Evolutionary conservation across 2,329 filamentous ascomycete genomes (phyloP).

Genomic region (Ascochyta rabiei): DNA sequence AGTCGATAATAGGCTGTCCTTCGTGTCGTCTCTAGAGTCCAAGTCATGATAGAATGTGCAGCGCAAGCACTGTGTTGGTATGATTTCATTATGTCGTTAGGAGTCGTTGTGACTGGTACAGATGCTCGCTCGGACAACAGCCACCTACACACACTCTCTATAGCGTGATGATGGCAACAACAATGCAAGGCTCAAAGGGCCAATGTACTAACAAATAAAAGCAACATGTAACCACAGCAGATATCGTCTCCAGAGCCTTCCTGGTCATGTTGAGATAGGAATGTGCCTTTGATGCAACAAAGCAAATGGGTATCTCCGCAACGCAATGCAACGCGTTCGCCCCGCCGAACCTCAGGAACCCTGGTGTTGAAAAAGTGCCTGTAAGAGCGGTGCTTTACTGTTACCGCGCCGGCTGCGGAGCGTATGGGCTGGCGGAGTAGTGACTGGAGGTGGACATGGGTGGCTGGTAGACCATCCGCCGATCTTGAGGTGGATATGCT

Average conservation of each 20-base stretch:
- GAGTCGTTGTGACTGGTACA: constrained; percentile 1
- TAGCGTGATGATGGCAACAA: neutral
- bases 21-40: neutral
- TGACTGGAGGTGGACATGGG: constrained; percentile 31
- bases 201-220: neutral
- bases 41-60: neutral
- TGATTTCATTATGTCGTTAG: constrained; percentile 9
- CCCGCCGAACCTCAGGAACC: constrained; percentile 24
- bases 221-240: neutral
- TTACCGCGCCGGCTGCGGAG: constrained; percentile 37
- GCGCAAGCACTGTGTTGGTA: neutral
- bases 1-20: too few relatives aligned
- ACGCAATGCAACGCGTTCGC: constrained; percentile 41
- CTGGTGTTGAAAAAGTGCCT: constrained; percentile 8
- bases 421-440: constrained; percentile 35
- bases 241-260: neutral
- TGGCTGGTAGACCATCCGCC: constrained; percentile 27
- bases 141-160: neutral
- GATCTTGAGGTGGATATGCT: constrained; percentile 36
- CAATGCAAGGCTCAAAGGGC: neutral
- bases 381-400: neutral
- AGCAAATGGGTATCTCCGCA: constrained; percentile 39
- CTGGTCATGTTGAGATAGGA: constrained; percentile 6
- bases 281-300: constrained; percentile 25
- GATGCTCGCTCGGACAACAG: neutral